phyloP scores from a whole-genome alignment of 2,329 filamentous ascomycete species.

The Penicillium sp. region DNA sequence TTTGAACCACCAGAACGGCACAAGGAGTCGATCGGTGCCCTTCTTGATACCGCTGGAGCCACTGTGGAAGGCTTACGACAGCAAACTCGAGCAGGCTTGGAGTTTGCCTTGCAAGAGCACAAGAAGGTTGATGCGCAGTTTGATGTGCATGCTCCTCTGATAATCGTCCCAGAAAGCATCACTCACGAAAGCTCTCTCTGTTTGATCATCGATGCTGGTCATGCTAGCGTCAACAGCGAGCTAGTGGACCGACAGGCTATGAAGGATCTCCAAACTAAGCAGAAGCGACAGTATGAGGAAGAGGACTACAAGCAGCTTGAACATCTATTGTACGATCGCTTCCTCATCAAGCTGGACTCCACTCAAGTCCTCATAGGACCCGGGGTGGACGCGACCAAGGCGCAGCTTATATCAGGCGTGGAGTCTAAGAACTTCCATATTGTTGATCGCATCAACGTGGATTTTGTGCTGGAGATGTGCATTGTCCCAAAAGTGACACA shows the following conservation, averaged over 20 bases:
- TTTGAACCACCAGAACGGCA: conserved; percentile 95
- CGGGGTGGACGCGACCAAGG: conserved; percentile 85
- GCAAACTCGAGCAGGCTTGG: conserved; percentile 91
- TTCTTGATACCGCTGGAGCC: conserved; percentile 93
- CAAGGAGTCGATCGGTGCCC: conserved; percentile 95
- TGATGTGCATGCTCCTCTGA: conserved; percentile 91
- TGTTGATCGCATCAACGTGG: conserved; percentile 95
- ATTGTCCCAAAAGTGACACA: conserved; percentile 97
- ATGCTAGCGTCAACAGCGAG: conserved; percentile 91
- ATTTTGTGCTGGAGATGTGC: conserved; percentile 93
- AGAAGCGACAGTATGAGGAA: conserved; percentile 82
- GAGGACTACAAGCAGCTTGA: conserved; percentile 87
- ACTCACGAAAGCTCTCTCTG: conserved; percentile 78
- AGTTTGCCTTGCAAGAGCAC: conserved; percentile 96
- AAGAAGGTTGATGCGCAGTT: conserved; percentile 97
- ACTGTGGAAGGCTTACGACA: conserved; percentile 94
- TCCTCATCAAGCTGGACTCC: conserved; percentile 86
- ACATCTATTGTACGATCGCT: conserved; percentile 96
- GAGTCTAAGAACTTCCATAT: conserved; percentile 77
- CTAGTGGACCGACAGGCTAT: conserved; percentile 90
- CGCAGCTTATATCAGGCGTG: conserved; percentile 70
- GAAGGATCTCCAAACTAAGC: conserved; percentile 86
- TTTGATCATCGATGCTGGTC: conserved; percentile 92
- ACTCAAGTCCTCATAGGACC: conserved; percentile 95
- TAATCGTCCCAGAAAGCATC: conserved; percentile 94